These are phyloP conservation scores for Hypomyces perniciosus DNA, from an alignment of 2,329 filamentous ascomycete species.

Conservation along the genomic window DNA sequence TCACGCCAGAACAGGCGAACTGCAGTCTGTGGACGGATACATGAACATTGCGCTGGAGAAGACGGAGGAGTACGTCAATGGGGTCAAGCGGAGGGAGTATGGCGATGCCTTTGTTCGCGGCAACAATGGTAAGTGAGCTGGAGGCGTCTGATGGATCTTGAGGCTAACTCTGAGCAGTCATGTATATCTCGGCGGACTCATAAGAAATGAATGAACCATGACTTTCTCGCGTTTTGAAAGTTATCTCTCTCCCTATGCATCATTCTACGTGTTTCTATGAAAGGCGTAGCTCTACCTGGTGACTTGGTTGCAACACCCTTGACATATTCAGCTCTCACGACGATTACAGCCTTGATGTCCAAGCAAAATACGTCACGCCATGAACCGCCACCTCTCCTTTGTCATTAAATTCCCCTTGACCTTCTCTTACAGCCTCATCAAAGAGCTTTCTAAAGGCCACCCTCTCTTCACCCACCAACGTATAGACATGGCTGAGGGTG, in stretches of 20 bases:
- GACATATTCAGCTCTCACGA: background rate
- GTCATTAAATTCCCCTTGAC: slow-evolving; percentile 52
- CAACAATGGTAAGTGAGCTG: slow-evolving; percentile 69
- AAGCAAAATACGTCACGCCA: slow-evolving; percentile 57
- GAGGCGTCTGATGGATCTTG: background rate
- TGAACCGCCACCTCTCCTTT: slow-evolving; percentile 59
- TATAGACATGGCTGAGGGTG: slow-evolving; percentile 63
- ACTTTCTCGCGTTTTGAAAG: background rate
- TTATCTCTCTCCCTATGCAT: background rate
- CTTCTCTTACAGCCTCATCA: slow-evolving; percentile 46
- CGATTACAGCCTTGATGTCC: slow-evolving; percentile 46
- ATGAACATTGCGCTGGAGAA: slow-evolving; percentile 99
- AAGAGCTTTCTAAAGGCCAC: slow-evolving; percentile 44
- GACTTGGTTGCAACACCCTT: background rate
- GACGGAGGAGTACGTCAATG: slow-evolving; percentile 86
- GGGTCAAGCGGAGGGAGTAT: slow-evolving; percentile 73
- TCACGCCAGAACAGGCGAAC: slow-evolving; percentile 57
- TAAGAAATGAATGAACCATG: slow-evolving; percentile 18
- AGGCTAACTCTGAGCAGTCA: slow-evolving; percentile 40
- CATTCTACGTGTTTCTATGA: too few relatives aligned
- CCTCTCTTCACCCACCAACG: slow-evolving; percentile 47
- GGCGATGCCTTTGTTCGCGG: slow-evolving; percentile 94
- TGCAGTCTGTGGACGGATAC: slow-evolving; percentile 96
- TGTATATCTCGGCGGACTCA: slow-evolving; percentile 64
- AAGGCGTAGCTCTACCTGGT: background rate